Conservation (phyloP, 306 rosid species). For the Pterocarpus macrocarpus region DNA sequence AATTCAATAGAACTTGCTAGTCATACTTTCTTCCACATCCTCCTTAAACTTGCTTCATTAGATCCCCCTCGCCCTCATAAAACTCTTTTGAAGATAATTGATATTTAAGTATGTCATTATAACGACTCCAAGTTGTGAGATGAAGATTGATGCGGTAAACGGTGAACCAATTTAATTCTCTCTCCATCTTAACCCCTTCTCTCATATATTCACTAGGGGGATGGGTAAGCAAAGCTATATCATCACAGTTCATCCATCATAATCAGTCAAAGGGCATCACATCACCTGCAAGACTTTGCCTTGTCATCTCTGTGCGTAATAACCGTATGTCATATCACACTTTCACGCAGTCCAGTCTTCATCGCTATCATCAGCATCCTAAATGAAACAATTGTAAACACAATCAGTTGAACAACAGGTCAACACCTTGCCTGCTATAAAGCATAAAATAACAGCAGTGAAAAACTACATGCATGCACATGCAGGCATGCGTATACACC, state of each 20-base stretch:
- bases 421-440: slow-evolving; percentile 12
- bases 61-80: background rate
- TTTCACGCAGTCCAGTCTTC: slow-evolving; percentile 79
- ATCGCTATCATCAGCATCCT: slow-evolving; percentile 68
- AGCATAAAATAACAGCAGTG: background rate
- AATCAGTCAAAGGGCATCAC: slow-evolving; percentile 22
- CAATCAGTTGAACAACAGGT: slow-evolving; percentile 21
- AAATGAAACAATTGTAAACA: slow-evolving; percentile 28
- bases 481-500: slow-evolving; percentile 3
- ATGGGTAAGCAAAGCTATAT: background rate
- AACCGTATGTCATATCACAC: slow-evolving; percentile 26
- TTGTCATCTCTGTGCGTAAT: slow-evolving; percentile 19
- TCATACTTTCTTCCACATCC: slow-evolving; percentile 1
- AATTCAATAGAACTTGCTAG: background rate
- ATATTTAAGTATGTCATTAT: background rate
- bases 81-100: slow-evolving; percentile 5
- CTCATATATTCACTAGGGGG: slow-evolving; percentile 17
- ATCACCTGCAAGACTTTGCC: slow-evolving; percentile 20
- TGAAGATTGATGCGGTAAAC: slow-evolving; percentile 13
- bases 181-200: slow-evolving; percentile 28
- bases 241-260: slow-evolving; percentile 25
- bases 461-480: slow-evolving; percentile 5
- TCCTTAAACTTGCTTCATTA: background rate
- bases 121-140: background rate
- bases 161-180: background rate